Evolutionary conservation across 805 yeast genomes (phyloP), one percentile per base, ranked within the genome.

Genomic region (Metschnikowia matae): DNA sequence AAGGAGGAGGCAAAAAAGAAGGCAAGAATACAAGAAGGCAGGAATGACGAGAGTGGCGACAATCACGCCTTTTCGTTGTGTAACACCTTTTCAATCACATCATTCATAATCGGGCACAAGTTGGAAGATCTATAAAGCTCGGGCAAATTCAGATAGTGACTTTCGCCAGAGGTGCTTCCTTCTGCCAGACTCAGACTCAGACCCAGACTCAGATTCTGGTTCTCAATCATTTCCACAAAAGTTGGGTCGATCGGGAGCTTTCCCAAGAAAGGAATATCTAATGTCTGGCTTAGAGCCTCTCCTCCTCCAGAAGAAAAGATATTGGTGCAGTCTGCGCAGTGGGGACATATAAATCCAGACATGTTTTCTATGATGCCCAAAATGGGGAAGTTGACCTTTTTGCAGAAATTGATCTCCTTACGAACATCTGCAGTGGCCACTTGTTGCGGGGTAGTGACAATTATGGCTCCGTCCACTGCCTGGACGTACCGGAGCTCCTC

Each of bases 291-390:
- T 44, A 94, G 70, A 14, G 67, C 70, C 57, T 77, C 66, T 2
- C 99, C 99, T 26, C 99, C 99, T 7, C 98, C 99, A 47, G 86
- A 80, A 57, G 94, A 88, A 65, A 94, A 94, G 21, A 94, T 87
- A 64, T 91, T 84, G 3, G 97, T 90, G 64, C 92, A 85, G 63
- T 92, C 98, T 1, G 85, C 80, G 65, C 99, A 94, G 64, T 82
- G 82, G 0, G 99, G 99, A 64, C 99, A 94, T 3, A 90, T 83
- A 62, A 88, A 94, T 1, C 99, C 99, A 45, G 95, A 83, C 99
- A 94, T 92, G 62, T 94, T 94, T 65, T 94, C 99, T 8, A 94
- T 81, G 3, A 94, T 80, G 0, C 99, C 99, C 49, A 94, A 64
- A 1, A 92, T 79, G 23, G 78, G 74, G 59, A 94, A 82, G 49